These are phyloP conservation scores for Naematelia encephala DNA, from an alignment of 768 basidiomycete genomes.

Conservation along the genomic window DNA sequence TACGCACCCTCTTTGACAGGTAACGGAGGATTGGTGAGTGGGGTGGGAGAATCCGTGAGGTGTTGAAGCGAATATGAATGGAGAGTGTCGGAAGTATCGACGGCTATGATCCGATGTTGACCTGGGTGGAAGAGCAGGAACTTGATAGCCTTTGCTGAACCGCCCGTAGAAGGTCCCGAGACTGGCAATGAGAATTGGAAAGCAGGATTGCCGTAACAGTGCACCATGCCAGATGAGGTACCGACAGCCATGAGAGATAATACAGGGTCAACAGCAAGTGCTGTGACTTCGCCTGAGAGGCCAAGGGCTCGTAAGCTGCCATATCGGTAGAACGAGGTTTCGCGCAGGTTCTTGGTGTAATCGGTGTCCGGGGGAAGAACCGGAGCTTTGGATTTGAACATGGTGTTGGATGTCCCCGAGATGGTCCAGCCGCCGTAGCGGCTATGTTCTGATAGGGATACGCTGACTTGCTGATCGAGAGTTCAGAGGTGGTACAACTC, in stretches of 20 bases:
- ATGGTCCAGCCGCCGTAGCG: not conserved
- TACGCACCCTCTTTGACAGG: conserved; percentile 33
- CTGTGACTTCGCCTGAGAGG: conserved; percentile 48
- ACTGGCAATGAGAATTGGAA: conserved; percentile 53
- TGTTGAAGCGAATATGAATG: conserved; percentile 34
- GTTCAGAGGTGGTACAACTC: too few relatives aligned
- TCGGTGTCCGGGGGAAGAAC: conserved; percentile 30
- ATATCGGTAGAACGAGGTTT: conserved; percentile 46
- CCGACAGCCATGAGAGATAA: conserved; percentile 55
- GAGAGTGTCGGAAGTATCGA: conserved; percentile 34
- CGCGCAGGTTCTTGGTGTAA: conserved; percentile 43
- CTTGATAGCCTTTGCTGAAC: conserved; percentile 16
- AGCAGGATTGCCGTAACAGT: conserved; percentile 66
- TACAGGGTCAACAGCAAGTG: conserved; percentile 52
- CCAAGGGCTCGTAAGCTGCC: conserved; percentile 47
- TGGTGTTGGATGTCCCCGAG: conserved; percentile 1
- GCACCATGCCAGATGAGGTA: conserved; percentile 62
- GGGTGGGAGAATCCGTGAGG: conserved; percentile 35
- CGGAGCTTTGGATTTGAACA: conserved; percentile 42
- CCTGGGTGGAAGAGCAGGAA: conserved; percentile 35
- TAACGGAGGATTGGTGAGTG: conserved; percentile 34
- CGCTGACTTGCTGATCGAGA: too few relatives aligned
- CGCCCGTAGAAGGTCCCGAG: conserved; percentile 16
- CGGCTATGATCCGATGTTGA: conserved; percentile 29
- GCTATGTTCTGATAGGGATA: too few relatives aligned